Percentiles rank a stretch among this genome's conserved stretches.
Evolutionary conservation across 768 basidiomycete species (phyloP).

Genomic region (Suillus sp.): DNA sequence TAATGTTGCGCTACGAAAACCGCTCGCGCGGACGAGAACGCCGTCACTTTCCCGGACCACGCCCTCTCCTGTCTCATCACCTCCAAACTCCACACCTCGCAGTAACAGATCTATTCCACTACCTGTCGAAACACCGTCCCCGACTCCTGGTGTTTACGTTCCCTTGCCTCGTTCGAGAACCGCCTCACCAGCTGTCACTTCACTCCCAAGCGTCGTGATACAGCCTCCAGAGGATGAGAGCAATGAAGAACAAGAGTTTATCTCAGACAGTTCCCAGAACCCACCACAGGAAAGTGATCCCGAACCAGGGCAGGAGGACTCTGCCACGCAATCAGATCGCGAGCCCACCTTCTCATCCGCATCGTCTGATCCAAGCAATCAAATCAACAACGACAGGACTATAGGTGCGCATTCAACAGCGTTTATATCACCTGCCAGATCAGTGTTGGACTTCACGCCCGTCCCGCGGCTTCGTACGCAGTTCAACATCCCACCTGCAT

Average conservation of each 20-base stretch:
- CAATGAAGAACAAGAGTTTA: slow-evolving; percentile 18
- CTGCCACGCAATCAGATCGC: slow-evolving; percentile 30
- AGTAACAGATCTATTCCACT: slow-evolving; percentile 50
- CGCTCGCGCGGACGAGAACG: slow-evolving; percentile 55
- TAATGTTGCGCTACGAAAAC: slow-evolving; percentile 60
- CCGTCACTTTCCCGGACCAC: slow-evolving; percentile 68
- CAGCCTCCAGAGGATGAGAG: slow-evolving; percentile 25
- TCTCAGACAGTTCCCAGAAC: slow-evolving; percentile 10
- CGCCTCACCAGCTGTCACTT: slow-evolving; percentile 47
- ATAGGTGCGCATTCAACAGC: slow-evolving; percentile 40
- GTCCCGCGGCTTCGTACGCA: slow-evolving; percentile 63
- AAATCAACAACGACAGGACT: slow-evolving; percentile 30
- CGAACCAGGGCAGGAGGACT: slow-evolving; percentile 28
- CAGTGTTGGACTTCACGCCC: slow-evolving; percentile 59
- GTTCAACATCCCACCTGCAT: slow-evolving; percentile 53
- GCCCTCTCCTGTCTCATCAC: slow-evolving; percentile 59
- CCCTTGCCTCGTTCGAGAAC: slow-evolving; percentile 56
- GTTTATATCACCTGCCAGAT: slow-evolving; percentile 57
- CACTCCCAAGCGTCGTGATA: slow-evolving; percentile 27
- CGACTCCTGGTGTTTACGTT: slow-evolving; percentile 45
- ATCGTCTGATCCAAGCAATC: slow-evolving; percentile 42
- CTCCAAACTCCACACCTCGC: slow-evolving; percentile 64
- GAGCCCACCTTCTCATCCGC: slow-evolving; percentile 80
- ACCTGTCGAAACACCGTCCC: slow-evolving; percentile 46
- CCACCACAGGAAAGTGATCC: slow-evolving; percentile 22